These are phyloP conservation scores for Mycena galericulata DNA, from an alignment of 768 basidiomycete species.

Conservation along the genomic window DNA sequence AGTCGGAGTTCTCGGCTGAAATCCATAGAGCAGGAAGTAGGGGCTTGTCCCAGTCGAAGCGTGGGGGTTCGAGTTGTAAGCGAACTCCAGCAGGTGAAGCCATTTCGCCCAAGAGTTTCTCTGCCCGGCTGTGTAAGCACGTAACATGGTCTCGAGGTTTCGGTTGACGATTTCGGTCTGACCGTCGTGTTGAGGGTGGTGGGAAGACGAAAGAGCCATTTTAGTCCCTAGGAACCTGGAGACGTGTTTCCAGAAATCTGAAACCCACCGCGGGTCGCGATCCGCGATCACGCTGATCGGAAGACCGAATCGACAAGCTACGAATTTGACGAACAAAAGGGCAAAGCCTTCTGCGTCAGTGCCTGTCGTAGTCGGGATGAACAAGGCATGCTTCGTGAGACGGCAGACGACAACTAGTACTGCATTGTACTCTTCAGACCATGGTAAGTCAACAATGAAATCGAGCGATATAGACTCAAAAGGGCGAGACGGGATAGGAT, in stretches of 20 bases:
- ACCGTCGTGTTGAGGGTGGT: conserved; percentile 47
- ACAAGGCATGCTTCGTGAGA: not conserved
- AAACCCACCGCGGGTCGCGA: conserved; percentile 19
- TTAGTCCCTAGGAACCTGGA: not conserved
- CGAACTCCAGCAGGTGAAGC: conserved; percentile 41
- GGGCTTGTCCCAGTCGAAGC: conserved; percentile 31
- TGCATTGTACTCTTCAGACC: conserved; percentile 8
- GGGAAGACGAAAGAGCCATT: conserved; percentile 6
- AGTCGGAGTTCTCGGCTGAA: conserved; percentile 20
- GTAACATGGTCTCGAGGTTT: conserved; percentile 41
- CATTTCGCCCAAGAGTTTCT: conserved; percentile 38
- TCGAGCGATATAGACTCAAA: conserved; percentile 6
- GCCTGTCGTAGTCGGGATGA: not conserved
- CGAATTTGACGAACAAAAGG: not conserved
- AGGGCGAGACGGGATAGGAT: not conserved
- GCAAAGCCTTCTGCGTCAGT: not conserved
- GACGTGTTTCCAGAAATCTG: conserved; percentile 21
- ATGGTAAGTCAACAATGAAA: conserved; percentile 2
- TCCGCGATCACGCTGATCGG: conserved; percentile 18
- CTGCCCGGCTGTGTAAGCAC: conserved; percentile 25
- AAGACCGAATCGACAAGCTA: conserved; percentile 9
- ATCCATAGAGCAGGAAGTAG: conserved; percentile 35
- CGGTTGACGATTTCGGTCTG: conserved; percentile 47
- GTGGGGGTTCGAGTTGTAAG: conserved; percentile 38
- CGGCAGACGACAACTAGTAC: conserved; percentile 3